Base-by-base conservation (phyloP, 257 asterid genomes). In the Rubia yunnanensis region DNA sequence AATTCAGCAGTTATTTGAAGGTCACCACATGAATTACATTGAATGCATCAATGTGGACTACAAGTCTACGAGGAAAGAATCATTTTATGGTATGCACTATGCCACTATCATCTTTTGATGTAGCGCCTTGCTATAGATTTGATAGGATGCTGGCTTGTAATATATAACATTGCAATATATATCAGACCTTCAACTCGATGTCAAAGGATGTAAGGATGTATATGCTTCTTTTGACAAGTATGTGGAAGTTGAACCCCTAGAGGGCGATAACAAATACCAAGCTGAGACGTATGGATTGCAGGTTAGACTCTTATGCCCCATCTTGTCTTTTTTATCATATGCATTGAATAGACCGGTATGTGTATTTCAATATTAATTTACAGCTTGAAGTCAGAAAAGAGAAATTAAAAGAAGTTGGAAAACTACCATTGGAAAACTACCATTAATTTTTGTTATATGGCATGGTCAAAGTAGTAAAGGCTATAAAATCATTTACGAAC, bases 11-110 rank as follows among this genome's bases (percentile, higher is more conserved):
- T 83, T 88, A 75, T 86, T 88, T 77, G 96, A 88, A 78, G 96
- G 96, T 75, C 95, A 88, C 71, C 92, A 86, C 73, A 86, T 88
- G 95, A 88, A 86, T 75, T 88, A 88, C 68, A 84, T 88, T 31
- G 95, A 86, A 80, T 88, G 96, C 60, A 84, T 88, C 32, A 84
- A 84, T 68, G 90, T 88, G 67, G 96, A 88, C 65, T 88, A 82
- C 79, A 86, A 89, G 67, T 88, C 96, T 23, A 84, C 95, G 35
- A 86, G 96, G 75, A 88, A 88, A 76, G 95, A 88, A 76, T 88
- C 96, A 57, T 88, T 81, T 74, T 88, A 88, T 71, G 96, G 96
- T 88, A 83, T 50, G 71, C 34, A 68, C 34, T 74, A 60, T 38
- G n/a, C n/a, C n/a, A n/a, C n/a, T 8, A 39, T 60, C 52, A 27